Percentiles rank a stretch among this genome's conserved stretches.
These are phyloP conservation scores for Strigomonas galati DNA, from an alignment of 208 protist species.

Conservation along the genomic window DNA sequence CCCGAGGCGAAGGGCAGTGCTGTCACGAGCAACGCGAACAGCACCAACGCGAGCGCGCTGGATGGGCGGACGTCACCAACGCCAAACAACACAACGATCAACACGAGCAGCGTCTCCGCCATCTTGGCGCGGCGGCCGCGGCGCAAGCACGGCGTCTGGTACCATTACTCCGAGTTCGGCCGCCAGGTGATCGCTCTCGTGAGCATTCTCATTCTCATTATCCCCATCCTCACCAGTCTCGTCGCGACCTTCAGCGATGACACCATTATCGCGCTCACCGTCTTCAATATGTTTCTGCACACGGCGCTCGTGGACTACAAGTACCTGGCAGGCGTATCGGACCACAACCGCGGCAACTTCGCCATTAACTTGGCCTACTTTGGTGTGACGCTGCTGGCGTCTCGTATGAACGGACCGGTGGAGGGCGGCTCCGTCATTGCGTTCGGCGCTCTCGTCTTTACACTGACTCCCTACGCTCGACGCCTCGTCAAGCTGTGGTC, in stretches of 20 bases:
- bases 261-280: slow-evolving; percentile 85
- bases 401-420: slow-evolving; percentile 61
- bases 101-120: too few species aligned
- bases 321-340: slow-evolving; percentile 77
- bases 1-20: background rate
- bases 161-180: slow-evolving; percentile 26
- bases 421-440: slow-evolving; percentile 73
- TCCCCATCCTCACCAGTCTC: slow-evolving; percentile 78
- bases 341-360: slow-evolving; percentile 56
- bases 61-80: too few species aligned
- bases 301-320: slow-evolving; percentile 82
- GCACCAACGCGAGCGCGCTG: too few species aligned
- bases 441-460: slow-evolving; percentile 85
- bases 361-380: slow-evolving; percentile 83
- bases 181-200: slow-evolving; percentile 54
- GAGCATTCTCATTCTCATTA: slow-evolving; percentile 63
- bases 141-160: too few species aligned
- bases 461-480: slow-evolving; percentile 72
- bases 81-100: too few species aligned
- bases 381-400: slow-evolving; percentile 82
- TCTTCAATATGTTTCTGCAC: slow-evolving; percentile 77
- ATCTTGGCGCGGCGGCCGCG: too few species aligned
- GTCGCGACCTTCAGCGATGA: slow-evolving; percentile 85
- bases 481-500: slow-evolving; percentile 62
- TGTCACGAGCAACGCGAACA: too few species aligned